Evolutionary conservation across 768 basidiomycete genomes (phyloP), one percentile per base, ranked within the genome.

Genomic region (Galerina sulciceps): DNA sequence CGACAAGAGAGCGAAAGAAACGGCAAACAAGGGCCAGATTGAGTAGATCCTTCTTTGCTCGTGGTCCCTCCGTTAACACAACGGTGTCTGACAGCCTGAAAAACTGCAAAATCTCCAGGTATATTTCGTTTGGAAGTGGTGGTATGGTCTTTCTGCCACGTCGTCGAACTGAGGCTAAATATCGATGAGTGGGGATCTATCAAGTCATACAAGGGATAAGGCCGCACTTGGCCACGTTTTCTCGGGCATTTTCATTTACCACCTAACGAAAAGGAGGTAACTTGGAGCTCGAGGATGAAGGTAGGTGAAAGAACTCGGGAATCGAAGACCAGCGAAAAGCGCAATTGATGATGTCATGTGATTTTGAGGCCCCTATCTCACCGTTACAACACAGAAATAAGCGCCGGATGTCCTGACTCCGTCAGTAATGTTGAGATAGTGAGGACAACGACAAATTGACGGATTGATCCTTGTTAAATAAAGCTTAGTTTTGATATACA

Each of bases 81-180:
- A 55, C 59, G 0, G 63, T 50, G 15, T 64, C 53, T 0, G 65
- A 48, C 18, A 71, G 68, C 35, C 59, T 61, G 4, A 81, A 41
- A 35, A 67, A 65, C n/a, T 69, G 70, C 43, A 80, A 73, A n/a
- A 82, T 79, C 50, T 71, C 64, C 4, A 75, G 58, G 51, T 81
- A 82, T 17, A 83, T 69, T 58, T 83, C 81, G 58, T 73, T 75
- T 2, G 81, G 81, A 53, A 84, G 72, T 5, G 71, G 62, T 1
- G 71, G 37, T 10, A 73, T 56, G 13, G 23, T 1, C 2, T 17
- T 43, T 17, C 36, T 35, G 44, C 62, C 65, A 20, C 40, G 20
- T 23, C 49, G 52, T 34, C 68, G 67, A 35, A 57, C 47, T 26
- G 69, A 68, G 54, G 57, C 68, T 72, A 37, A 5, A 38, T 2